Conservation (phyloP, 371 early-diverging fungal genomes). For the Apophysomyces trapeziformis region DNA sequence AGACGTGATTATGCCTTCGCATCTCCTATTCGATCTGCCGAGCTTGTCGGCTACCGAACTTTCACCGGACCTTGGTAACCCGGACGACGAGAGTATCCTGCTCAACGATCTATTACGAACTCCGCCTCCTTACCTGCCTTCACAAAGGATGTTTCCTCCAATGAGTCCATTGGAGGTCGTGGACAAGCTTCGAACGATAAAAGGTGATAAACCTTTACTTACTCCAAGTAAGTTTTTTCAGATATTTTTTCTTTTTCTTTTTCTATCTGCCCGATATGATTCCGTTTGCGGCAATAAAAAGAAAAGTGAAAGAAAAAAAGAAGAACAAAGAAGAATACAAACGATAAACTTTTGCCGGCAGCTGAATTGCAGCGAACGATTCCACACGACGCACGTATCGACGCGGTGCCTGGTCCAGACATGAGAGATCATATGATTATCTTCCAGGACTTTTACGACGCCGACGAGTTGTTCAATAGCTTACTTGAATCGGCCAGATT, state of each 20-base stretch:
- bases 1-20: background rate
- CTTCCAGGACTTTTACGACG: conserved; percentile 46
- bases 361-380: conserved; percentile 47
- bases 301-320: background rate
- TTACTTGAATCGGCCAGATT: conserved; percentile 39
- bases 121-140: background rate
- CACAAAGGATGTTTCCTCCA: conserved; percentile 24
- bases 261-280: no score
- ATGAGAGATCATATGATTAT: conserved; percentile 52
- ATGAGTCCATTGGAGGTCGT: conserved; percentile 39
- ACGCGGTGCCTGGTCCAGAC: conserved; percentile 41
- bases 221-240: conserved; percentile 32
- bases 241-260: background rate
- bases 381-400: conserved; percentile 51
- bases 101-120: background rate
- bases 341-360: conserved; percentile 7
- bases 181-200: conserved; percentile 22
- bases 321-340: conserved; percentile 9
- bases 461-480: conserved; percentile 39
- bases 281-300: no score
- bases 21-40: background rate
- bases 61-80: background rate
- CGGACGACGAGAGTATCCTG: conserved; percentile 12
- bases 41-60: background rate
- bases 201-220: conserved; percentile 20